Evolutionary conservation across 257 asterid species (phyloP), one percentile per base, ranked within the genome.

Genomic region (Fraxinus anomala): DNA sequence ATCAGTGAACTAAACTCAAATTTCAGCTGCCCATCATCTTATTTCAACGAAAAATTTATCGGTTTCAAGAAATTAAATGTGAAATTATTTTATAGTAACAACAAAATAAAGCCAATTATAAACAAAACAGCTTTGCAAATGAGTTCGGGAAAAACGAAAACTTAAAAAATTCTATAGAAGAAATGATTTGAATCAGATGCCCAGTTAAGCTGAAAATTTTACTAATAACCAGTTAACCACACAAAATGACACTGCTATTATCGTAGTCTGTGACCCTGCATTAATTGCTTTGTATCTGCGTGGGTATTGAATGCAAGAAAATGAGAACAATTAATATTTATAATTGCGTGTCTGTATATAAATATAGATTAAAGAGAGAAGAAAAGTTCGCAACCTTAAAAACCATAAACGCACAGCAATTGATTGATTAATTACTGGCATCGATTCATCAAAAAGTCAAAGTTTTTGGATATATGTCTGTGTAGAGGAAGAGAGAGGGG

Each of bases 251-350:
- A 77, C 77, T 81, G 56, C 85, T 30, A 70, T 70, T 70, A 39
- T 76, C 79, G 44, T 28, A 61, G 71, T 63, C 79, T 78, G 81
- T 63, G 24, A 73, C 79, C 44, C 65, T 17, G 79, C 81, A 84
- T 80, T 81, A 31, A 80, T 51, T 81, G 81, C 85, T 80, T 49
- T 49, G 67, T 33, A 11, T 40, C 49, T 40, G 49, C 12, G 3
- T 40, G 16, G 2, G 16, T 11, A 9, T 40, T 10, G 47, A 40
- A 40, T 10, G 47, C 47, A 40, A 40, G 47, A 40, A 40, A 8
- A 40, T 40, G 47, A 40, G 11, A 31, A 26, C 28, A 26, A 26
- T 26, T 26, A 26, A 26, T 26, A 26, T 26, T 26, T 26, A 26
- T 26, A 26, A 26, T 26, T 26, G 28, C 28, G 28, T 26, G 28